A percentile compares a stretch with the other conserved stretches of the same genome.
Conservation (phyloP, 768 basidiomycete species). For the Neoboletus magnificus region DNA sequence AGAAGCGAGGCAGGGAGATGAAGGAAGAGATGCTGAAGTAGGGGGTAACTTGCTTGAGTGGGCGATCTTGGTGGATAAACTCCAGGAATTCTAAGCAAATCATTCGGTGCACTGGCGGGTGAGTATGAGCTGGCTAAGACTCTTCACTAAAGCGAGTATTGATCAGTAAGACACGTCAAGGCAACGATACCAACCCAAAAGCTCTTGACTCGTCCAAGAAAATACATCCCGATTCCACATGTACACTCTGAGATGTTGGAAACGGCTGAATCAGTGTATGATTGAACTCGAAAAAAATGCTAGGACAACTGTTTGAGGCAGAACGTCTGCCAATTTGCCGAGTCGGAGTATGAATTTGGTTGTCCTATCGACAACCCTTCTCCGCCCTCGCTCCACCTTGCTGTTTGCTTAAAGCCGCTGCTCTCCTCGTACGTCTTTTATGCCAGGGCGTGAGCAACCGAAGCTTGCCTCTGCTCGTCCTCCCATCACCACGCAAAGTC, state of each 20-base stretch:
- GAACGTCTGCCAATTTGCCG: too few species aligned
- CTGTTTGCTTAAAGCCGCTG: too few species aligned
- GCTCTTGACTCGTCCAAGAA: background rate
- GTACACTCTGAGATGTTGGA: background rate
- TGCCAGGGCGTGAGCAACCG: too few species aligned
- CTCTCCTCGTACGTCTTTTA: too few species aligned
- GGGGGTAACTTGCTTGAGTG: constrained; percentile 76
- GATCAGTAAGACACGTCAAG: background rate
- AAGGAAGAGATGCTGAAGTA: constrained; percentile 65
- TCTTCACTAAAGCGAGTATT: background rate
- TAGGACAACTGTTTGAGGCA: background rate
- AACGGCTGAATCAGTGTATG: background rate
- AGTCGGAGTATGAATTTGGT: too few species aligned
- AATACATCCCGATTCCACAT: background rate
- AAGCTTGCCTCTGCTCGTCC: too few species aligned
- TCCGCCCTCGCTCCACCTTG: too few species aligned
- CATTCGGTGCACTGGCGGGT: background rate
- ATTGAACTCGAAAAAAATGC: background rate
- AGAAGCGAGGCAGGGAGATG: constrained; percentile 65
- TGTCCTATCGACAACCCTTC: too few species aligned
- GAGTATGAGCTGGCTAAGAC: background rate
- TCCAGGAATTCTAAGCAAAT: constrained; percentile 38
- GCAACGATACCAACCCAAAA: background rate
- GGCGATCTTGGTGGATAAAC: constrained; percentile 70
- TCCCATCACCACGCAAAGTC: too few species aligned